Conservation (phyloP, 805 yeast genomes). For the Candida xiaguanensis region DNA sequence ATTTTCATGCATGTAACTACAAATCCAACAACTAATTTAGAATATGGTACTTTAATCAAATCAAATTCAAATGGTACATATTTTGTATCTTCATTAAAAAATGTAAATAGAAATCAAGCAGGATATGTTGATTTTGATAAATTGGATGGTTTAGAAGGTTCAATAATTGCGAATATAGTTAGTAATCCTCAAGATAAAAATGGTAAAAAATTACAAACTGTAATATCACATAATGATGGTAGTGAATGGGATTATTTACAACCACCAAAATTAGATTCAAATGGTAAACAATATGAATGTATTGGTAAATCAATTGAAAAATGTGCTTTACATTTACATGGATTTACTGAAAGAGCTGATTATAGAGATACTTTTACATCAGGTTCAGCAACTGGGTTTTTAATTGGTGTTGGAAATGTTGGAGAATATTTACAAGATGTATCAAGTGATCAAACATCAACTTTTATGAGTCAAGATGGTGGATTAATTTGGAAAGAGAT, state of each 20-base stretch:
- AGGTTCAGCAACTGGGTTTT: slow-evolving; percentile 81
- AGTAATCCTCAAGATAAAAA: slow-evolving; percentile 33
- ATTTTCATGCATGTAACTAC: slow-evolving; percentile 84
- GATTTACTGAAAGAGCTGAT: slow-evolving; percentile 84
- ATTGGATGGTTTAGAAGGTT: slow-evolving; percentile 80
- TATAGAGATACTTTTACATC: slow-evolving; percentile 84
- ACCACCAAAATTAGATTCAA: slow-evolving; percentile 67
- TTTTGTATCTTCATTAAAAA: slow-evolving; percentile 61
- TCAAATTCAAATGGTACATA: slow-evolving; percentile 91
- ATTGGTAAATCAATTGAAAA: slow-evolving; percentile 44
- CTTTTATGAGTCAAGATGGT: slow-evolving; percentile 84
- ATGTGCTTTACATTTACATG: slow-evolving; percentile 84
- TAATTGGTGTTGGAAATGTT: slow-evolving; percentile 92
- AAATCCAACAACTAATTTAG: slow-evolving; percentile 42
- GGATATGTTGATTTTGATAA: slow-evolving; percentile 92
- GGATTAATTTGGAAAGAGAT: slow-evolving; percentile 87
- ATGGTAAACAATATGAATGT: slow-evolving; percentile 57
- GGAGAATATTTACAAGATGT: slow-evolving; percentile 49
- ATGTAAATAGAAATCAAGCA: slow-evolving; percentile 66
- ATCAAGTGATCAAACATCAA: slow-evolving; percentile 46
- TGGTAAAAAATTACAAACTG: slow-evolving; percentile 59
- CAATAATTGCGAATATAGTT: slow-evolving; percentile 70
- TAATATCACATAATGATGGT: slow-evolving; percentile 87
- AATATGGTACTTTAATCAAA: slow-evolving; percentile 77
- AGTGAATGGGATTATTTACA: slow-evolving; percentile 72